Evolutionary conservation across 164 flowering plant species (phyloP).

Genomic region (Cinnamomum chago): DNA sequence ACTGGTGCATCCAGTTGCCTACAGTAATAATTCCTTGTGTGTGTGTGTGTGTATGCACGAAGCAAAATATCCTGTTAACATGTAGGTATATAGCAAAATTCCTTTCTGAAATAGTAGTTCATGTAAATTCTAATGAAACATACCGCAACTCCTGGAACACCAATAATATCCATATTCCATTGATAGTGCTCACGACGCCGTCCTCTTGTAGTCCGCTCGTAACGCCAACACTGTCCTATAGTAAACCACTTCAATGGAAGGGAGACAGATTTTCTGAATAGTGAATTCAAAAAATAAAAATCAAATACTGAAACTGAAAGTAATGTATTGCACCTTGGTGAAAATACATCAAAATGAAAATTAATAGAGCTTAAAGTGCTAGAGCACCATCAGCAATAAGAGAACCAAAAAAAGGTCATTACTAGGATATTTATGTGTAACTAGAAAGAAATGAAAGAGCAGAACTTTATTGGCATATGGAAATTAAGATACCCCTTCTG

Average conservation of each 20-base stretch:
- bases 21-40: neutral
- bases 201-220: conserved; percentile 95
- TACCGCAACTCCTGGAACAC: conserved; percentile 81
- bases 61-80: neutral
- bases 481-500: conserved; percentile 73
- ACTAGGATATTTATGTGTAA: too few relatives aligned
- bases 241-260: conserved; percentile 98
- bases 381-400: neutral
- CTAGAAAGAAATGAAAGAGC: neutral
- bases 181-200: conserved; percentile 96
- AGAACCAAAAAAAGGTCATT: neutral
- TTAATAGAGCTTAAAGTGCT: neutral
- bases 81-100: neutral
- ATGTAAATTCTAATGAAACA: conserved; percentile 12
- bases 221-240: conserved; percentile 95
- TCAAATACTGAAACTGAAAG: conserved; percentile 38
- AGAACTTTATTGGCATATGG: neutral
- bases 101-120: neutral
- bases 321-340: neutral
- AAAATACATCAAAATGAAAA: neutral
- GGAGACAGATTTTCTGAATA: conserved; percentile 83
- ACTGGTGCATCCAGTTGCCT: too few relatives aligned
- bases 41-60: neutral
- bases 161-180: conserved; percentile 99
- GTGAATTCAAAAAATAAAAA: conserved; percentile 29